These are phyloP conservation scores for Mycogone perniciosa DNA, from an alignment of 2,329 filamentous ascomycete genomes.

Conservation along the genomic window DNA sequence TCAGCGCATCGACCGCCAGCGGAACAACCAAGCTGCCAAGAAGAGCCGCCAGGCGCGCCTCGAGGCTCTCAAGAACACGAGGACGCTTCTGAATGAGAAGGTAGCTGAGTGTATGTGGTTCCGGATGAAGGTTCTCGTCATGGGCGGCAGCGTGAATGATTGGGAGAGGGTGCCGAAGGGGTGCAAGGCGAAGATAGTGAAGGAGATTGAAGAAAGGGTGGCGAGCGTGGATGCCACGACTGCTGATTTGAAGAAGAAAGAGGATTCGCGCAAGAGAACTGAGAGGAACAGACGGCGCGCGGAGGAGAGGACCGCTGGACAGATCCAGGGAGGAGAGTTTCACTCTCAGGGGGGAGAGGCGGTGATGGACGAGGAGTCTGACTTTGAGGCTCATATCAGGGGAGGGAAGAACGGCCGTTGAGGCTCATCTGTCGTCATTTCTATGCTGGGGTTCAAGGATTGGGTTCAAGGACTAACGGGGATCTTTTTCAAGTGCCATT, in stretches of 20 bases:
- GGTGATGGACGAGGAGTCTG: not conserved
- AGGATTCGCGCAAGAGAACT: constrained; percentile 18
- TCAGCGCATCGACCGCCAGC: constrained; percentile 22
- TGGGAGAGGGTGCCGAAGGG: constrained; percentile 17
- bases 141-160: constrained; percentile 18
- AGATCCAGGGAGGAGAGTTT: too few species aligned
- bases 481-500: too few species aligned
- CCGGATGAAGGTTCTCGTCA: constrained; percentile 19
- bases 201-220: constrained; percentile 16
- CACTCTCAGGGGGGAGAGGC: too few species aligned
- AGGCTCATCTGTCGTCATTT: too few species aligned
- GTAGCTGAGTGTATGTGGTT: constrained; percentile 24
- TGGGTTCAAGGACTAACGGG: too few species aligned
- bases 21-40: constrained; percentile 35
- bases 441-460: too few species aligned
- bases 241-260: constrained; percentile 16
- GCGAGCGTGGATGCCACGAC: constrained; percentile 12
- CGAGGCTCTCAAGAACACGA: constrained; percentile 21
- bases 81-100: constrained; percentile 18
- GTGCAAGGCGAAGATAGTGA: constrained; percentile 18
- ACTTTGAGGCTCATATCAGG: not conserved
- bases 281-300: constrained; percentile 11
- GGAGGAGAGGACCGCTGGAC: not conserved
- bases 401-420: not conserved
- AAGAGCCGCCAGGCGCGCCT: constrained; percentile 27